Conservation (phyloP, 2,329 filamentous ascomycete species). For the Penicillium oxalicum region DNA sequence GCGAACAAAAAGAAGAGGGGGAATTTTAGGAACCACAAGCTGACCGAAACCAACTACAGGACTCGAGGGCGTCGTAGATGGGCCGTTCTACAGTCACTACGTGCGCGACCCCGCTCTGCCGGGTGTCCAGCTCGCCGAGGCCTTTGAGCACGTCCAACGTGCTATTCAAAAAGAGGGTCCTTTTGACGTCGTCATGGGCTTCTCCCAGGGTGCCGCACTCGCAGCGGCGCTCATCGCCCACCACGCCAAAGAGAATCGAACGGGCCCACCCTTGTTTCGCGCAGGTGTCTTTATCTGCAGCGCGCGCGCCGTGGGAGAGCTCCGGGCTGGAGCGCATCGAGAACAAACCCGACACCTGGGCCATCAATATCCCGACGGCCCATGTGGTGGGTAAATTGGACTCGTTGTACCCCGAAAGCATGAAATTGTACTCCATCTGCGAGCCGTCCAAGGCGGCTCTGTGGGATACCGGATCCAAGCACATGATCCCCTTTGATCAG, state of each 20-base stretch:
- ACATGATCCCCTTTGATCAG: conserved; percentile 30
- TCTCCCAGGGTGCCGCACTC: conserved; percentile 29
- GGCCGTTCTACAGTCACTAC: conserved; percentile 31
- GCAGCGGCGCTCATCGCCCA: conserved; percentile 23
- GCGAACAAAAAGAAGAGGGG: no score
- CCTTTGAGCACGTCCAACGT: conserved; percentile 21
- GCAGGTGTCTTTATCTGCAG: conserved; percentile 29
- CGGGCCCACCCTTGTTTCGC: conserved; percentile 23
- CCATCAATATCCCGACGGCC: conserved; percentile 33
- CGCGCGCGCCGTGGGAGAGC: conserved; percentile 21
- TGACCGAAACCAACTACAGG: conserved; percentile 11
- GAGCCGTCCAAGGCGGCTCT: conserved; percentile 25
- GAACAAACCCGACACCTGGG: conserved; percentile 12
- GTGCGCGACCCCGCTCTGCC: conserved; percentile 17
- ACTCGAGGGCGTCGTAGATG: conserved; percentile 25
- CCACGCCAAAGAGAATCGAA: conserved; percentile 17
- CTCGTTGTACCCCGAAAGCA: conserved; percentile 23
- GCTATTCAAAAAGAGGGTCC: conserved; percentile 23
- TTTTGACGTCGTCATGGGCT: conserved; percentile 30
- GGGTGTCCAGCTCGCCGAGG: conserved; percentile 18
- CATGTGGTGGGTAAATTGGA: conserved; percentile 37
- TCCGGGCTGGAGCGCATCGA: conserved; percentile 16
- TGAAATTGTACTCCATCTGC: conserved; percentile 31
- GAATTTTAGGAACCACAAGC: no score
- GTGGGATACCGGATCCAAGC: conserved; percentile 34